Conservation (phyloP, 192 early-diverging fungal species). For the Coemansia asiatica region DNA sequence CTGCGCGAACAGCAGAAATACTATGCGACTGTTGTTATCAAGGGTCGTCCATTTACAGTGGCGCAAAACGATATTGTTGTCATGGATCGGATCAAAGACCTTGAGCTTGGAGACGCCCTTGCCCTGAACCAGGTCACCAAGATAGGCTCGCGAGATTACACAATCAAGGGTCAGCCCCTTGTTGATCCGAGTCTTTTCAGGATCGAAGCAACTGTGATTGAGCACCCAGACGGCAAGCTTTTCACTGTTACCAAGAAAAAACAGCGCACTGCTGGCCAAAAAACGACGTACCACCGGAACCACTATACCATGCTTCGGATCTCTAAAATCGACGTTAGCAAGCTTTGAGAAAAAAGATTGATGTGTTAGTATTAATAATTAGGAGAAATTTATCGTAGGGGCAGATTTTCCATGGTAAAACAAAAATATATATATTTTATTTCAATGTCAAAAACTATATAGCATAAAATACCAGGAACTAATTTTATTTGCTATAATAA, state of each 20-base stretch:
- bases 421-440: too few relatives aligned
- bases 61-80: conserved; percentile 86
- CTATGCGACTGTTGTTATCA: conserved; percentile 88
- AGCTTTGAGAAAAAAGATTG: conserved; percentile 16
- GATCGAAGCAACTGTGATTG: conserved; percentile 85
- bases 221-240: conserved; percentile 79
- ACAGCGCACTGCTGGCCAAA: conserved; percentile 73
- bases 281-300: conserved; percentile 67
- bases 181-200: conserved; percentile 69
- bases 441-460: too few relatives aligned
- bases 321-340: conserved; percentile 65
- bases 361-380: too few relatives aligned
- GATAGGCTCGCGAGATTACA: conserved; percentile 78
- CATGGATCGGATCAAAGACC: conserved; percentile 77
- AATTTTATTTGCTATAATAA: too few relatives aligned
- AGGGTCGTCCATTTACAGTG: conserved; percentile 83
- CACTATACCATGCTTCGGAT: conserved; percentile 74
- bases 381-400: too few relatives aligned
- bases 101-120: conserved; percentile 85
- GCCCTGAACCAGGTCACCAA: conserved; percentile 84
- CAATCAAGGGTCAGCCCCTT: conserved; percentile 83
- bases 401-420: too few relatives aligned
- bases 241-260: conserved; percentile 78
- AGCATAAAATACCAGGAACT: too few relatives aligned
- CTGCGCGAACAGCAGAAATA: conserved; percentile 69